phyloP scores from a whole-genome alignment of 495 filamentous ascomycete genomes.

The Trichocladium antarcticum region DNA sequence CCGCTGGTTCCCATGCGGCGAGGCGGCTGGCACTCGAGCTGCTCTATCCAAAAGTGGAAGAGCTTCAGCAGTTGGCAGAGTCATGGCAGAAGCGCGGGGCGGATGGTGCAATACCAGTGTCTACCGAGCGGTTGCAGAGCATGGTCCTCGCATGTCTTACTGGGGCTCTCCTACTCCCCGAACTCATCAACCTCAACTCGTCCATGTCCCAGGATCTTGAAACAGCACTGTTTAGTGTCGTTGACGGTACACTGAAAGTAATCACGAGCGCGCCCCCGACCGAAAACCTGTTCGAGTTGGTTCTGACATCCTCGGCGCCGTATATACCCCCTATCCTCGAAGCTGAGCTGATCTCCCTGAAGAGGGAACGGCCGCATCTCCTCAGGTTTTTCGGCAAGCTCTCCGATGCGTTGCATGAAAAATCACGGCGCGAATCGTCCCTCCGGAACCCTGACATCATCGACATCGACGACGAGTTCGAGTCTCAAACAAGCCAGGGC shows the following conservation, averaged over 20 bases:
- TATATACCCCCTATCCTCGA: constrained; percentile 30
- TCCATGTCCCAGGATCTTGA: constrained; percentile 34
- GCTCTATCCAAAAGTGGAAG: constrained; percentile 37
- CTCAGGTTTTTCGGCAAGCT: constrained; percentile 32
- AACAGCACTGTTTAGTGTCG: constrained; percentile 20
- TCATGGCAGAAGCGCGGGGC: constrained; percentile 34
- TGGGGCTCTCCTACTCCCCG: constrained; percentile 33
- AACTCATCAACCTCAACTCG: constrained; percentile 31
- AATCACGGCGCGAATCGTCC: constrained; percentile 16
- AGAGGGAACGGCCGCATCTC: constrained; percentile 24
- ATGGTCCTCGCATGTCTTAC: constrained; percentile 35
- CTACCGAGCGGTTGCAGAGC: constrained; percentile 37
- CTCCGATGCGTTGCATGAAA: constrained; percentile 38
- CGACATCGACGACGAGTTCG: constrained; percentile 69
- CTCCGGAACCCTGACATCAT: constrained; percentile 45
- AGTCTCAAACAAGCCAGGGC: constrained; percentile 41
- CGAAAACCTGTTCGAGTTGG: constrained; percentile 27
- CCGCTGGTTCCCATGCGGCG: constrained; percentile 30
- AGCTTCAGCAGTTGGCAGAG: constrained; percentile 29
- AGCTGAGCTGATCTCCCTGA: constrained; percentile 20
- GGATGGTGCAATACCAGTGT: constrained; percentile 33
- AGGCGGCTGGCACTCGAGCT: constrained; percentile 41
- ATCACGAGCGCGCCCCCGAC: constrained; percentile 26
- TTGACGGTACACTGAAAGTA: constrained; percentile 27
- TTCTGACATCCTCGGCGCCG: constrained; percentile 26